Conservation (phyloP, 768 basidiomycete species). For the Psilocybe sp. region DNA sequence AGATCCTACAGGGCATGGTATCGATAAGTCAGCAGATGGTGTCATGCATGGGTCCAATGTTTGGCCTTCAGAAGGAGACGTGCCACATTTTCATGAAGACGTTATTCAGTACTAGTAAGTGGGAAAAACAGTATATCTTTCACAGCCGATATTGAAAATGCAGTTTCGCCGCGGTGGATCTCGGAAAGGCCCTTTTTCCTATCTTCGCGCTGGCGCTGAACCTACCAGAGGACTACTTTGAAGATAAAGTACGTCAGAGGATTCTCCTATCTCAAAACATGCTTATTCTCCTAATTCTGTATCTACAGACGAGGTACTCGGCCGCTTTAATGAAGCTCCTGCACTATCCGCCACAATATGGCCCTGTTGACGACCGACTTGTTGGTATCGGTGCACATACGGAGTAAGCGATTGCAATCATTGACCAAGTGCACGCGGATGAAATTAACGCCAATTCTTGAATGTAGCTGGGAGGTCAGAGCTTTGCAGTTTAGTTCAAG, state of each 20-base stretch:
- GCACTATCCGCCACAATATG: slow-evolving; percentile 75
- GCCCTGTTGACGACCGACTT: slow-evolving; percentile 56
- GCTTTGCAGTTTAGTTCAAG: background rate
- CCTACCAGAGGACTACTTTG: slow-evolving; percentile 73
- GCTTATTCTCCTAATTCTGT: background rate
- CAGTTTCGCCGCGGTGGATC: slow-evolving; percentile 33
- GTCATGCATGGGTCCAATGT: slow-evolving; percentile 71
- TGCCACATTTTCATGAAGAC: slow-evolving; percentile 56
- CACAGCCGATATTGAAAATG: background rate
- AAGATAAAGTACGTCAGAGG: slow-evolving; percentile 59
- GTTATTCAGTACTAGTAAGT: slow-evolving; percentile 68
- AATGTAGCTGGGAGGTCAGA: slow-evolving; percentile 38
- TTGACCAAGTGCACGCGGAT: background rate
- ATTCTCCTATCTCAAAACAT: background rate
- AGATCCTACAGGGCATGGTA: slow-evolving; percentile 25
- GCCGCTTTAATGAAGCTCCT: slow-evolving; percentile 82
- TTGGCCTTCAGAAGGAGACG: slow-evolving; percentile 58
- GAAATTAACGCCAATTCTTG: background rate
- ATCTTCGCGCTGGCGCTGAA: slow-evolving; percentile 82
- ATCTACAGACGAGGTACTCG: slow-evolving; percentile 61
- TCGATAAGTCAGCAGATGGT: slow-evolving; percentile 37
- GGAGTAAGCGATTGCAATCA: slow-evolving; percentile 42
- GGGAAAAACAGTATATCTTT: background rate
- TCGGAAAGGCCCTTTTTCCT: slow-evolving; percentile 73
- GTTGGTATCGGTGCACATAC: slow-evolving; percentile 87